These are phyloP conservation scores for Ganoderma multipileum DNA, from an alignment of 1,284 basidiomycete genomes.

Conservation along the genomic window DNA sequence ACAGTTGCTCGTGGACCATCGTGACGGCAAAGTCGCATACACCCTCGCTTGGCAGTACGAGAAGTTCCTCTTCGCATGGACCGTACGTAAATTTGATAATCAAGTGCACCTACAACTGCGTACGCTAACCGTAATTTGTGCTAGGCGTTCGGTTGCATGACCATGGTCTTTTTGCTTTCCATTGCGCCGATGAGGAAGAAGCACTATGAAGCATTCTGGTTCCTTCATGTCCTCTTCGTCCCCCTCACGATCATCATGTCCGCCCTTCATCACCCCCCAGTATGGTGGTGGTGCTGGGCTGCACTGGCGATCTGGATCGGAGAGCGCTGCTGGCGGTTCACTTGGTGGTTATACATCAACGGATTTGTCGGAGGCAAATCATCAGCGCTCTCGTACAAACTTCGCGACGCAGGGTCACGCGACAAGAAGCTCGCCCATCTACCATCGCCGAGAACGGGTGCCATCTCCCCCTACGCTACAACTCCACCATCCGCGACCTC, in stretches of 20 bases:
- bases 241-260: conserved; percentile 67
- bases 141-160: conserved; percentile 77
- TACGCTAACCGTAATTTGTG: background rate
- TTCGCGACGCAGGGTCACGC: conserved; percentile 11
- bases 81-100: conserved; percentile 53
- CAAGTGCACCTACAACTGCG: background rate
- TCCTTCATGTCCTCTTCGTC: conserved; percentile 71
- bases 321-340: conserved; percentile 67
- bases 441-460: conserved; percentile 2
- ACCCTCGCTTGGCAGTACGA: conserved; percentile 69
- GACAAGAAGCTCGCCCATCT: conserved; percentile 14
- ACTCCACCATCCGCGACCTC: conserved; percentile 11
- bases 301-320: conserved; percentile 71
- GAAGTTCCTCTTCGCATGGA: conserved; percentile 79
- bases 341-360: conserved; percentile 73
- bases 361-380: conserved; percentile 47
- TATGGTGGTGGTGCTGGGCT: conserved; percentile 75
- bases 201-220: conserved; percentile 83
- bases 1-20: conserved; percentile 66
- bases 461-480: background rate
- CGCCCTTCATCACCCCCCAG: conserved; percentile 73
- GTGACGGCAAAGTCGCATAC: conserved; percentile 64
- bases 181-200: conserved; percentile 67
- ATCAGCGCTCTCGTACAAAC: conserved; percentile 19
- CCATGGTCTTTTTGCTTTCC: conserved; percentile 70